phyloP scores from a whole-genome alignment of 768 basidiomycete genomes.

The Boletus rufocinnamomeus region DNA sequence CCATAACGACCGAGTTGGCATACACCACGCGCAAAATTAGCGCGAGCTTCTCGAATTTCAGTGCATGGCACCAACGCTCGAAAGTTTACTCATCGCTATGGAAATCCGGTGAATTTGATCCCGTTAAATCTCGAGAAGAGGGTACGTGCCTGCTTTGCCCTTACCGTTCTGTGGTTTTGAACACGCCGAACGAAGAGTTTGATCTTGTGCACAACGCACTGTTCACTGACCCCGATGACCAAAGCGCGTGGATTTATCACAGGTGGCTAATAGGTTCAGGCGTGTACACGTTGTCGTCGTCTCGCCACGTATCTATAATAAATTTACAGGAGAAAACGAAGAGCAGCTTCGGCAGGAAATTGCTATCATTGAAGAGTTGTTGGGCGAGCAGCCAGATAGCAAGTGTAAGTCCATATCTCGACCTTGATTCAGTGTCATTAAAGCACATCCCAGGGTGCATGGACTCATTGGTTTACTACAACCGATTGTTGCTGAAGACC shows the following conservation, averaged over 20 bases:
- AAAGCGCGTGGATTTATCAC: constrained; percentile 98
- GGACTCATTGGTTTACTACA: constrained; percentile 88
- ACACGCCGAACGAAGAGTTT: constrained; percentile 61
- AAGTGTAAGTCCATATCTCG: constrained; percentile 64
- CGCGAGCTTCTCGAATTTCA: constrained; percentile 95
- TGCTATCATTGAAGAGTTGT: constrained; percentile 72
- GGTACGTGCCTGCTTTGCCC: constrained; percentile 45
- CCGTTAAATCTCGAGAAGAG: constrained; percentile 59
- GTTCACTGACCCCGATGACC: constrained; percentile 95
- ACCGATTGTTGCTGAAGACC: constrained; percentile 60
- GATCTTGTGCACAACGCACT: constrained; percentile 91
- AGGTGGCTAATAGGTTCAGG: constrained; percentile 92
- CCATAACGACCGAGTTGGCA: constrained; percentile 67
- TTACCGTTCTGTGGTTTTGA: background rate
- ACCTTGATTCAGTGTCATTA: background rate
- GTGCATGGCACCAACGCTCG: constrained; percentile 97
- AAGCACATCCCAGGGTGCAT: constrained; percentile 72
- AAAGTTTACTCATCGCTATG: constrained; percentile 73
- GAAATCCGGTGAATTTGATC: constrained; percentile 55
- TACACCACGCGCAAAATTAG: constrained; percentile 93
- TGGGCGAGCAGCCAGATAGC: constrained; percentile 88
- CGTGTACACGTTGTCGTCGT: constrained; percentile 31
- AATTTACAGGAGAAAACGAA: constrained; percentile 54
- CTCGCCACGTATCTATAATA: constrained; percentile 1
- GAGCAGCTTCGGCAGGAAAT: constrained; percentile 74